Conservation (phyloP, 352 stramenopile genomes). For the Bremia lactucae region DNA sequence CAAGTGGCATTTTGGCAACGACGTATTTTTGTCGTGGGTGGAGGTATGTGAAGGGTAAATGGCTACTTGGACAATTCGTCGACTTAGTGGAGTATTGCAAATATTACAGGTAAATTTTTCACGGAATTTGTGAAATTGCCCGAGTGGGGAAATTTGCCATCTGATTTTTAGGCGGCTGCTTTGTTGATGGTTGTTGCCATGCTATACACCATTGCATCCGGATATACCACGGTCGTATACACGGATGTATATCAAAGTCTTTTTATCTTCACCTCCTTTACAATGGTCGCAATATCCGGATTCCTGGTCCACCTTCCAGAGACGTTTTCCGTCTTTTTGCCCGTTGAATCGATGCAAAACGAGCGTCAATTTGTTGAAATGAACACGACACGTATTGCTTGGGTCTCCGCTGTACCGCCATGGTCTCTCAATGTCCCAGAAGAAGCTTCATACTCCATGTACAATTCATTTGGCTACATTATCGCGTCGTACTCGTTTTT, state of each 20-base stretch:
- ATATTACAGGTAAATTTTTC: constrained; percentile 51
- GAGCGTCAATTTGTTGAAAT: constrained; percentile 34
- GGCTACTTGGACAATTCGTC: too few species aligned
- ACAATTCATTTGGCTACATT: constrained; percentile 55
- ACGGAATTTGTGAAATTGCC: constrained; percentile 63
- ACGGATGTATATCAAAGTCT: constrained; percentile 77
- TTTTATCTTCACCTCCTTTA: constrained; percentile 73
- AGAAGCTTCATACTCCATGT: constrained; percentile 57
- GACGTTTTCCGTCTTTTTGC: constrained; percentile 52
- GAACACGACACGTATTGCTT: constrained; percentile 37
- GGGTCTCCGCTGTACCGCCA: constrained; percentile 35
- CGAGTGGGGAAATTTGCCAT: constrained; percentile 39
- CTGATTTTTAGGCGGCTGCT: constrained; percentile 55
- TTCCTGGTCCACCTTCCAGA: constrained; percentile 43
- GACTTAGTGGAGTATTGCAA: background rate
- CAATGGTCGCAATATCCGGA: constrained; percentile 48
- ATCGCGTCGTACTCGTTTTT: constrained; percentile 50
- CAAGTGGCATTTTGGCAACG: too few species aligned
- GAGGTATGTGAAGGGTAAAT: too few species aligned
- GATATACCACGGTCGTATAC: constrained; percentile 69
- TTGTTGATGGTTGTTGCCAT: constrained; percentile 59
- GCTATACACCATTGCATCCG: constrained; percentile 60
- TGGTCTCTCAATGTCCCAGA: constrained; percentile 25
- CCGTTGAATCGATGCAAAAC: constrained; percentile 23
- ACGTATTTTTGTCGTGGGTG: too few species aligned